Conservation (phyloP, 768 basidiomycete species). For the Boletus pseudo-olivaceus region DNA sequence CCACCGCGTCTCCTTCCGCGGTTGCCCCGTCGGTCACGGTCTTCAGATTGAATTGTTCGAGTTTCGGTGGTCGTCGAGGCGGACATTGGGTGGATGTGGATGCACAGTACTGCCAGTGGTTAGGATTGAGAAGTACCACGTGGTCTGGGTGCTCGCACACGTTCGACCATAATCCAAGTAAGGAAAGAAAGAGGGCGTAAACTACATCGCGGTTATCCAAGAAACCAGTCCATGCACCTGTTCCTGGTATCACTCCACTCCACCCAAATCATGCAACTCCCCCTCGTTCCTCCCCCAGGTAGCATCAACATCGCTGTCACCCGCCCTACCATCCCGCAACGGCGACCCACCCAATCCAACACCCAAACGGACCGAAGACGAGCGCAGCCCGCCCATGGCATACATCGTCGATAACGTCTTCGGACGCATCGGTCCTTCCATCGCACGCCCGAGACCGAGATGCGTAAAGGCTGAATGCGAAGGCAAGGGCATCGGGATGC, state of each 20-base stretch:
- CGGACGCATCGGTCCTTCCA: slow-evolving; percentile 27
- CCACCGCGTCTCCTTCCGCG: slow-evolving; percentile 22
- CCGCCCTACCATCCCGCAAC: too few relatives aligned
- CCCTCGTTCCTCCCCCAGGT: too few relatives aligned
- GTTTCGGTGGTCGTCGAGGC: slow-evolving; percentile 16
- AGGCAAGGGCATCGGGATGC: slow-evolving; percentile 54
- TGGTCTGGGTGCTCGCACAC: background rate
- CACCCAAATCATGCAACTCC: slow-evolving; percentile 16
- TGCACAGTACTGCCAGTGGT: too few relatives aligned
- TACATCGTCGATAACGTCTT: slow-evolving; percentile 62
- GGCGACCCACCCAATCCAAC: slow-evolving; percentile 21
- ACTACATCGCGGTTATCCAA: too few relatives aligned
- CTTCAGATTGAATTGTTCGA: background rate
- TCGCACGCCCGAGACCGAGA: slow-evolving; percentile 15
- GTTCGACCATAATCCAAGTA: too few relatives aligned
- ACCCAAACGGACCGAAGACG: slow-evolving; percentile 29
- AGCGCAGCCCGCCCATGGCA: slow-evolving; percentile 54
- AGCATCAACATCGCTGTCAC: too few relatives aligned
- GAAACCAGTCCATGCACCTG: too few relatives aligned
- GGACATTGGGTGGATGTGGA: slow-evolving; percentile 12
- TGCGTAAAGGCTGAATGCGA: slow-evolving; percentile 3
- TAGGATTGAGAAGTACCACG: background rate
- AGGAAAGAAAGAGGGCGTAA: too few relatives aligned
- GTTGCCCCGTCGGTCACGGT: slow-evolving; percentile 14
- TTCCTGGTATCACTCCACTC: slow-evolving; percentile 19